Percentiles rank a stretch among this genome's conserved stretches.
Evolutionary conservation across 495 filamentous ascomycete species (phyloP).

Genomic region (Podospora australis): DNA sequence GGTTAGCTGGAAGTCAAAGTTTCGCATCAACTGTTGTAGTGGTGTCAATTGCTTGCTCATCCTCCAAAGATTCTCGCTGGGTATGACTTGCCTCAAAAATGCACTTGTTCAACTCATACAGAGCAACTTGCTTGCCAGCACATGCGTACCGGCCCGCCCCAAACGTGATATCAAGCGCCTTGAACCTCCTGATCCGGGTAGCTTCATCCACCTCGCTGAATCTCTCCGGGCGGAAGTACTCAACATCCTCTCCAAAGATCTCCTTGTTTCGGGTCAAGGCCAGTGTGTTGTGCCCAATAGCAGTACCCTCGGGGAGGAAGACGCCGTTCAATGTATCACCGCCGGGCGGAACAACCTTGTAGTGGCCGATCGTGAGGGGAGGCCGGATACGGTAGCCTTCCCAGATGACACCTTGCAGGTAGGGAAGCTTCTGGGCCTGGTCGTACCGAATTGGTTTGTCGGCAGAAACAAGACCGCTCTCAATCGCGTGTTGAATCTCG

Average conservation of each 20-base stretch:
- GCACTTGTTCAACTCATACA: slow-evolving; percentile 14
- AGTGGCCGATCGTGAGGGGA: slow-evolving; percentile 20
- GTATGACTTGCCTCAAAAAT: slow-evolving; percentile 9
- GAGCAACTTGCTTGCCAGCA: slow-evolving; percentile 9
- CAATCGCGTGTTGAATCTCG: slow-evolving; percentile 41
- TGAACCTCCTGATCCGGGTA: background rate
- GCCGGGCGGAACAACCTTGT: slow-evolving; percentile 34
- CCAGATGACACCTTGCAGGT: slow-evolving; percentile 40
- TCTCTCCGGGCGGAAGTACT: slow-evolving; percentile 45
- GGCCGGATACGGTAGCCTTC: slow-evolving; percentile 41
- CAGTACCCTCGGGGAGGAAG: slow-evolving; percentile 41
- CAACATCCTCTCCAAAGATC: slow-evolving; percentile 41
- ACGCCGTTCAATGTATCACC: slow-evolving; percentile 41
- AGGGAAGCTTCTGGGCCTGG: slow-evolving; percentile 35
- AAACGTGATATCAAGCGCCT: slow-evolving; percentile 6
- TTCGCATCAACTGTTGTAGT: slow-evolving; percentile 4
- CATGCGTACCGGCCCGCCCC: slow-evolving; percentile 13
- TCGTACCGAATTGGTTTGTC: slow-evolving; percentile 28
- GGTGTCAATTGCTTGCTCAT: background rate
- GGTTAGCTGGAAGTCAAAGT: slow-evolving; percentile 14
- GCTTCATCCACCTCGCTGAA: slow-evolving; percentile 31
- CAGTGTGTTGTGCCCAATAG: slow-evolving; percentile 35
- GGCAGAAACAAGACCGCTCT: slow-evolving; percentile 19
- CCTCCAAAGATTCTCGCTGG: background rate
- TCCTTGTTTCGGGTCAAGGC: slow-evolving; percentile 26